Conservation (phyloP, 306 rosid genomes). For the Casuarina glauca region DNA sequence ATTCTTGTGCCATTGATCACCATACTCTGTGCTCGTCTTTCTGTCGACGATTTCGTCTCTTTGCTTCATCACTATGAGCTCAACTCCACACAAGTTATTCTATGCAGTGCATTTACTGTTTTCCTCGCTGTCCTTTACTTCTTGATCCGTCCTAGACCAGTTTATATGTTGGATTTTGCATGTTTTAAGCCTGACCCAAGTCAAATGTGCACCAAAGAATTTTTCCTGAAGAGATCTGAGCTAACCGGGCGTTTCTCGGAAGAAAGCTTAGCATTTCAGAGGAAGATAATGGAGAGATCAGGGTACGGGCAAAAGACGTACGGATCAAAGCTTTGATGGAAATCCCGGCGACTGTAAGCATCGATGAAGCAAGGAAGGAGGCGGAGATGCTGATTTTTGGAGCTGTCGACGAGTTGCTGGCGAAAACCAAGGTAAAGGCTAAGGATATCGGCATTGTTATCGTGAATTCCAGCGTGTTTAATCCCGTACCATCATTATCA, state of each 20-base stretch:
- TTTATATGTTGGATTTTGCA: conserved; percentile 6
- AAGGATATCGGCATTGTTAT: conserved; percentile 6
- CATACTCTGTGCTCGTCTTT: background rate
- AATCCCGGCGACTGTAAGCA: background rate
- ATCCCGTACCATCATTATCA: background rate
- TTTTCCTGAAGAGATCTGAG: background rate
- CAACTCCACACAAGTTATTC: background rate
- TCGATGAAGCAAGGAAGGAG: conserved; percentile 8
- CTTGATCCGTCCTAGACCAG: background rate
- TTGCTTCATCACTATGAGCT: background rate
- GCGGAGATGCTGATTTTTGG: conserved; percentile 8
- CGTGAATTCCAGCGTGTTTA: background rate
- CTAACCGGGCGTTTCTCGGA: conserved; percentile 2
- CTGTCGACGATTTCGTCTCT: background rate
- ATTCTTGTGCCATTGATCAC: background rate
- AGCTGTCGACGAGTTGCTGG: conserved; percentile 3
- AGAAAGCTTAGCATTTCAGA: background rate
- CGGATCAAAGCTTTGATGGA: background rate
- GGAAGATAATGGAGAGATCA: conserved; percentile 8
- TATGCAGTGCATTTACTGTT: background rate
- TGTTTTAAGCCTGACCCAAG: background rate
- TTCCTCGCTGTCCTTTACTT: background rate
- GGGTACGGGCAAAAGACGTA: conserved; percentile 4
- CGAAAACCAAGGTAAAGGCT: background rate
- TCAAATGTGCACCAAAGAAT: background rate